Conservation (phyloP, 2,329 filamentous ascomycete species). For the Xylaria sp. region DNA sequence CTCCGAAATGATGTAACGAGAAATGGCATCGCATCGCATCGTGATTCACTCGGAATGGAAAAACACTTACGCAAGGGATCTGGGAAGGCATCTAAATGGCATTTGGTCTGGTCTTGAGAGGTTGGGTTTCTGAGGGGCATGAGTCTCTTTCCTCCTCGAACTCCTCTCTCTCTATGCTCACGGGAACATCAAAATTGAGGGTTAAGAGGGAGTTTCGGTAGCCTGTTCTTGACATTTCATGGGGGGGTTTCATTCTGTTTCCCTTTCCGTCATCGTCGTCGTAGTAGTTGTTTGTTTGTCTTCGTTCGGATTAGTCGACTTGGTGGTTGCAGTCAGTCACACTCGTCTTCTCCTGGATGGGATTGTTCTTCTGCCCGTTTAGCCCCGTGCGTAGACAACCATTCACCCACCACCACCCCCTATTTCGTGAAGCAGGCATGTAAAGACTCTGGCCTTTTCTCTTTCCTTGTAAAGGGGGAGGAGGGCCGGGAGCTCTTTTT, state of each 20-base stretch:
- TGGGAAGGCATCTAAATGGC: slow-evolving; percentile 10
- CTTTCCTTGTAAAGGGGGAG: too few species aligned
- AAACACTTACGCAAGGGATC: slow-evolving; percentile 5
- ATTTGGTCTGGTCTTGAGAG: slow-evolving; percentile 11
- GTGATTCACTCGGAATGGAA: slow-evolving; percentile 13
- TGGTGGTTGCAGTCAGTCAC: background rate
- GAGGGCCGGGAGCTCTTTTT: slow-evolving; percentile 1
- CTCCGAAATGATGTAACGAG: slow-evolving; percentile 12
- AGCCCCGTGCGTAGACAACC: slow-evolving; percentile 5
- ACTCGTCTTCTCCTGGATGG: background rate
- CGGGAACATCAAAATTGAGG: slow-evolving; percentile 6
- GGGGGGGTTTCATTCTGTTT: background rate
- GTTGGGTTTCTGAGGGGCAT: background rate
- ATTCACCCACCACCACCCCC: background rate
- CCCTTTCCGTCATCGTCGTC: slow-evolving; percentile 7
- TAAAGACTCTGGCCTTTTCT: slow-evolving; percentile 7
- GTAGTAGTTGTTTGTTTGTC: background rate
- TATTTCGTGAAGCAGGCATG: slow-evolving; percentile 7
- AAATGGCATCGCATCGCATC: slow-evolving; percentile 11
- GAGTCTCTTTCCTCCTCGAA: slow-evolving; percentile 1
- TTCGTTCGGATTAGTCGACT: slow-evolving; percentile 9
- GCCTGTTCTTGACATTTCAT: slow-evolving; percentile 8
- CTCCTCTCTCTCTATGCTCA: slow-evolving; percentile 1
- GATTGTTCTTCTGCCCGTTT: background rate
- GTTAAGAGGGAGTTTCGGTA: slow-evolving; percentile 15